These are phyloP conservation scores for Pseudognaphalium luteoalbum DNA, from an alignment of 129 eudicot species.

Conservation along the genomic window DNA sequence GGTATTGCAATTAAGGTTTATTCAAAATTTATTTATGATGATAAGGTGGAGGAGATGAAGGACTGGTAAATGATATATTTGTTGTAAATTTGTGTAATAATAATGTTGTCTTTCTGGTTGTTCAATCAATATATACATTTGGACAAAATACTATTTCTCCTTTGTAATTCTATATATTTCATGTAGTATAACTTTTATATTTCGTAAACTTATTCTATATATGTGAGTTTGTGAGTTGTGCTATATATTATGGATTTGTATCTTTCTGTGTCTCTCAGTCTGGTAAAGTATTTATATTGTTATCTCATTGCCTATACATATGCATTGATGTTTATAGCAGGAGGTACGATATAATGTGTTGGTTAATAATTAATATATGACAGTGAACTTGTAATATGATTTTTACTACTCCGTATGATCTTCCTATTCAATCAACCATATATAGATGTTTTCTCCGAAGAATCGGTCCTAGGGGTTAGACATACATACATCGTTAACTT, in stretches of 20 bases:
- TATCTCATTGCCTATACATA: not conserved
- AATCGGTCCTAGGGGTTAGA: no score
- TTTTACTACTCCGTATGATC: no score
- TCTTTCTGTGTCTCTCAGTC: conserved; percentile 1
- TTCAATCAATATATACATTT: conserved; percentile 27
- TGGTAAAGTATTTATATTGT: not conserved
- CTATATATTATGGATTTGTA: not conserved
- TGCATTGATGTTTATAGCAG: not conserved
- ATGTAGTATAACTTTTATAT: not conserved
- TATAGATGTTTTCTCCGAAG: no score
- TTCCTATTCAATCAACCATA: no score
- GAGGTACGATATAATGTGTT: not conserved
- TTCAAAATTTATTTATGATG: conserved; percentile 27
- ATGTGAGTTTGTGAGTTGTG: not conserved
- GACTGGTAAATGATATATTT: conserved; percentile 15
- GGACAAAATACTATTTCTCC: not conserved
- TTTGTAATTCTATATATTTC: not conserved
- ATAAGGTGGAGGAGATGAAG: conserved; percentile 33
- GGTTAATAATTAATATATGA: not conserved
- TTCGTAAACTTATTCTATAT: not conserved
- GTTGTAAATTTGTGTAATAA: conserved; percentile 42
- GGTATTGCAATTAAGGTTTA: conserved; percentile 13
- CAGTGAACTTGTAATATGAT: no score
- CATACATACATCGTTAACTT: no score
- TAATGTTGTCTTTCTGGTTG: conserved; percentile 33